A percentile compares a stretch with the other conserved stretches of the same genome.
Evolutionary conservation across 352 stramenopile genomes (phyloP).

Genomic region (Paralagenidium karlingii): DNA sequence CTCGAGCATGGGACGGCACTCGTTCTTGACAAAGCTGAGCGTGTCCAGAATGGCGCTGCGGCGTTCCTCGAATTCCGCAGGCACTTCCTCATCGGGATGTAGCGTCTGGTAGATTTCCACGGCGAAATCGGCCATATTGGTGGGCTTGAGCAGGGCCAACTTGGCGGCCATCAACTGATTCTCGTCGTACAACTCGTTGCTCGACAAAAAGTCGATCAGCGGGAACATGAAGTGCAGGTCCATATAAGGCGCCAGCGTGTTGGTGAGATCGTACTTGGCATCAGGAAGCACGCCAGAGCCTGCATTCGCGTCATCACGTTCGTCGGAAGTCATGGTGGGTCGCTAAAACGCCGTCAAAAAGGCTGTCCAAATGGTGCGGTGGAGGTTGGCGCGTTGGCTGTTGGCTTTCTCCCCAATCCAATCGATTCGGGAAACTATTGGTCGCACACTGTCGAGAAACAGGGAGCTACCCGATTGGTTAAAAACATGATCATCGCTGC

Average conservation of each 20-base stretch:
- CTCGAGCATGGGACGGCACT: slow-evolving; percentile 62
- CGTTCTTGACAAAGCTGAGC: slow-evolving; percentile 60
- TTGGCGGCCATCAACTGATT: slow-evolving; percentile 83
- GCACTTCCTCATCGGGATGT: slow-evolving; percentile 65
- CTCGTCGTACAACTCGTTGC: slow-evolving; percentile 88
- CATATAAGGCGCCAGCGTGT: slow-evolving; percentile 89
- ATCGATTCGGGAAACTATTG: too few relatives aligned
- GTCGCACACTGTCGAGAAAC: too few relatives aligned
- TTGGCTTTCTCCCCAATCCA: too few relatives aligned
- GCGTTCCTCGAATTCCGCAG: slow-evolving; percentile 73
- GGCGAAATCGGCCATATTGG: slow-evolving; percentile 96
- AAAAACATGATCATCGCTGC: too few relatives aligned
- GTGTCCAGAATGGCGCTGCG: slow-evolving; percentile 60
- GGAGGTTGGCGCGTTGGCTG: too few relatives aligned
- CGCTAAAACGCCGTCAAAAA: too few relatives aligned
- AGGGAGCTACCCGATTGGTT: too few relatives aligned
- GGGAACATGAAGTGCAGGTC: slow-evolving; percentile 97
- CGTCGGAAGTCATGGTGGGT: too few relatives aligned
- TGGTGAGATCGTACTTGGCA: slow-evolving; percentile 90
- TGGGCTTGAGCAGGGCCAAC: slow-evolving; percentile 87
- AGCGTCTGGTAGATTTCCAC: slow-evolving; percentile 93
- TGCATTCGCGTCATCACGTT: slow-evolving; percentile 10
- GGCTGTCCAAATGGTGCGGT: too few relatives aligned
- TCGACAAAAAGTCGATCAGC: slow-evolving; percentile 90
- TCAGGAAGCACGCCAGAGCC: slow-evolving; percentile 30